Conservation (phyloP, 352 stramenopile genomes). For the Pythium aphanidermatum region DNA sequence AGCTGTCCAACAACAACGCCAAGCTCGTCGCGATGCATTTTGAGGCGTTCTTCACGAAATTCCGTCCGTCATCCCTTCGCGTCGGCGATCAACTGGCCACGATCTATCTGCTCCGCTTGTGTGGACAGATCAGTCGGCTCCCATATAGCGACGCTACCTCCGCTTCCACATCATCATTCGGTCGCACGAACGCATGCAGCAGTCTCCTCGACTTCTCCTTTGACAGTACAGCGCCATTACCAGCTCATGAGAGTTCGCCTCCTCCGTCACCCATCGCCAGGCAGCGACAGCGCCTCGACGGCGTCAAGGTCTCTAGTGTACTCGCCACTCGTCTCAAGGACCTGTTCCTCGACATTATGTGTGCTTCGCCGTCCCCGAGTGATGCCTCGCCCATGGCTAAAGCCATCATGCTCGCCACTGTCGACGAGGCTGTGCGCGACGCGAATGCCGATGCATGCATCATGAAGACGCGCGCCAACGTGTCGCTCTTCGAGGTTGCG, state of each 20-base stretch:
- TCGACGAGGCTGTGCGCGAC: constrained; percentile 53
- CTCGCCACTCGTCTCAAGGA: constrained; percentile 41
- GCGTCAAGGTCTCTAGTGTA: constrained; percentile 30
- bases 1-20: constrained; percentile 28
- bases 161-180: background rate
- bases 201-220: constrained; percentile 54
- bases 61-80: constrained; percentile 35
- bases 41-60: constrained; percentile 46
- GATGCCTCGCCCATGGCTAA: constrained; percentile 15
- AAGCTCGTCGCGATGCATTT: constrained; percentile 36
- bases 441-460: constrained; percentile 33
- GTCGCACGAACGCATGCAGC: constrained; percentile 17
- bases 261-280: constrained; percentile 23
- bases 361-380: constrained; percentile 14
- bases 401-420: constrained; percentile 38
- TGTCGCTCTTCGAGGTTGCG: constrained; percentile 58
- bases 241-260: constrained; percentile 15
- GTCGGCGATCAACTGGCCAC: constrained; percentile 55
- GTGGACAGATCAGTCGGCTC: constrained; percentile 50
- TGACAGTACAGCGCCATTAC: constrained; percentile 7
- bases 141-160: constrained; percentile 8
- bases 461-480: constrained; percentile 34
- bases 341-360: constrained; percentile 48
- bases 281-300: constrained; percentile 33
- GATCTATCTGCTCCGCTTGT: constrained; percentile 58